Conservation (phyloP, 352 stramenopile species). For the Phytophthora ramorum region DNA sequence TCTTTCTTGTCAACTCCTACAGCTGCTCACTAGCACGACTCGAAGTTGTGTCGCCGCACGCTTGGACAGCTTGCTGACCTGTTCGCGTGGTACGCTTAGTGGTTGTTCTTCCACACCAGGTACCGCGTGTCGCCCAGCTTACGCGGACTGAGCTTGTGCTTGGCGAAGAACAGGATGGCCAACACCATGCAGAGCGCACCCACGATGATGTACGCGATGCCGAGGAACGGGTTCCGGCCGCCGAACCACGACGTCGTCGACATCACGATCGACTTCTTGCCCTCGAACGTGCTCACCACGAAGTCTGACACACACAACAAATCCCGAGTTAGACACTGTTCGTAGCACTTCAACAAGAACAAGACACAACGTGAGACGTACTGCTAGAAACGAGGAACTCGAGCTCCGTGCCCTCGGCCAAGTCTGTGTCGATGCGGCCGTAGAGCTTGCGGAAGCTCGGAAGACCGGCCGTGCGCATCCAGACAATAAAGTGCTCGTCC, state of each 20-base stretch:
- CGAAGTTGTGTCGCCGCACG: conserved; percentile 13
- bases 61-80: conserved; percentile 24
- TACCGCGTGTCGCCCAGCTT: conserved; percentile 96
- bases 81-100: conserved; percentile 51
- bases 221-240: conserved; percentile 97
- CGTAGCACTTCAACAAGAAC: not conserved
- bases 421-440: conserved; percentile 95
- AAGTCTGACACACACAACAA: conserved; percentile 85
- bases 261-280: conserved; percentile 97
- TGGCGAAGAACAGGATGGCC: conserved; percentile 95
- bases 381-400: conserved; percentile 94
- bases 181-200: conserved; percentile 94
- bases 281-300: conserved; percentile 94
- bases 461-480: conserved; percentile 98
- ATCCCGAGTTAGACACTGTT: conserved; percentile 2
- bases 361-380: conserved; percentile 45
- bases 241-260: conserved; percentile 97
- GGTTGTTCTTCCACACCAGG: conserved; percentile 97
- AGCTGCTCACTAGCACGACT: conserved; percentile 22
- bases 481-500: conserved; percentile 99
- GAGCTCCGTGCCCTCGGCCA: conserved; percentile 90
- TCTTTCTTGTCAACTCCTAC: conserved; percentile 33
- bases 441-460: conserved; percentile 99
- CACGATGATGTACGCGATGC: conserved; percentile 96
- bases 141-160: conserved; percentile 95